A percentile compares a stretch with the other conserved stretches of the same genome.
Conservation (phyloP, 768 basidiomycete genomes). For the Boletus barrowsii region DNA sequence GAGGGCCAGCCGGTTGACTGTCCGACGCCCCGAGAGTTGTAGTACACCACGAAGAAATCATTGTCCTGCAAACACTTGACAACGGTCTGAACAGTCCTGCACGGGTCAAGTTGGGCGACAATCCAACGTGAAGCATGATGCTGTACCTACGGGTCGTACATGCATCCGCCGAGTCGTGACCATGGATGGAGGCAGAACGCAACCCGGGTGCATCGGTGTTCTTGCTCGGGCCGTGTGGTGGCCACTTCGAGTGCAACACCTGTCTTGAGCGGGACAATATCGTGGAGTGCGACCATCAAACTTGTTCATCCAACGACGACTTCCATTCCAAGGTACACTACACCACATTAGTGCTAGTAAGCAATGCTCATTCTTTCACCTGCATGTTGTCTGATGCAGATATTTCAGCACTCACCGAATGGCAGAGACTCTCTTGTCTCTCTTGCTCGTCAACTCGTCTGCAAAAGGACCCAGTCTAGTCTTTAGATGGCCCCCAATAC, state of each 20-base stretch:
- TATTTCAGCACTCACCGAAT: neutral
- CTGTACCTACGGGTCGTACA: conserved; percentile 67
- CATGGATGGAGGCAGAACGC: conserved; percentile 81
- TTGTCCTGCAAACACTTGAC: conserved; percentile 38
- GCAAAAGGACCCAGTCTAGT: conserved; percentile 76
- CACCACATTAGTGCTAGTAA: neutral
- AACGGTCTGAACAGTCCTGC: conserved; percentile 43
- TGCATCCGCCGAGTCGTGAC: conserved; percentile 79
- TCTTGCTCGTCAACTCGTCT: conserved; percentile 82
- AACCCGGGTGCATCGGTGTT: conserved; percentile 37
- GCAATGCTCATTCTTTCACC: neutral
- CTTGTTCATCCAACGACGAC: neutral
- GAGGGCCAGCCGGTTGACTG: conserved; percentile 70
- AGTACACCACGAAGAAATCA: conserved; percentile 61
- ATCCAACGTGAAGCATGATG: neutral
- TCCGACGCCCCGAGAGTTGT: conserved; percentile 79
- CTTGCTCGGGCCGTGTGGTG: conserved; percentile 27
- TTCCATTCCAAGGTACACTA: conserved; percentile 4
- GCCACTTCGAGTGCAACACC: conserved; percentile 45
- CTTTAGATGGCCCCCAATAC: conserved; percentile 82
- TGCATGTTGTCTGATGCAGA: neutral
- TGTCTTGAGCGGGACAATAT: conserved; percentile 29
- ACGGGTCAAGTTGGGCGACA: neutral
- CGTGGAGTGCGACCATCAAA: conserved; percentile 4
- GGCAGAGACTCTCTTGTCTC: conserved; percentile 73